phyloP scores from a whole-genome alignment of 129 eudicot genomes.

The Flaveria linearis region DNA sequence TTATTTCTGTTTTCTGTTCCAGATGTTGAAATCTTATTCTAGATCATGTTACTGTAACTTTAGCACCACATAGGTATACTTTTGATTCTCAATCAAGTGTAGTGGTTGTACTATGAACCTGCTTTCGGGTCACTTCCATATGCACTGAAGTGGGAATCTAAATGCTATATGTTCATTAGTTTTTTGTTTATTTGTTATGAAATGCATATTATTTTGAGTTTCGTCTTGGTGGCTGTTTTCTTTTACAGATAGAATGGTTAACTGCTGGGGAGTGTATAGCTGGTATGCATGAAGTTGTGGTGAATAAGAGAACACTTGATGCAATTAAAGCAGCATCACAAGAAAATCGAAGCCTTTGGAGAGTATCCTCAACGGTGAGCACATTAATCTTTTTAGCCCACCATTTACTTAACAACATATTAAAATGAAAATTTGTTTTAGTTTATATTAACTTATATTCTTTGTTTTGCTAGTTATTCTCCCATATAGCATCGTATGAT shows the following conservation, averaged over 20 bases:
- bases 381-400: not conserved
- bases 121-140: slow-evolving; percentile 6
- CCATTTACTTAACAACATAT: not conserved
- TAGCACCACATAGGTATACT: not conserved
- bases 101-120: not conserved
- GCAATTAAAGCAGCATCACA: slow-evolving; percentile 67
- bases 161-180: not conserved
- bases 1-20: slow-evolving; percentile 1
- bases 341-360: slow-evolving; percentile 97
- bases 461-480: slow-evolving; percentile 62
- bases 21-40: not conserved
- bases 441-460: not conserved
- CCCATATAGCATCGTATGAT: slow-evolving; percentile 91
- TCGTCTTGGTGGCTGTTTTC: not conserved
- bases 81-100: not conserved
- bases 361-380: slow-evolving; percentile 98
- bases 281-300: slow-evolving; percentile 97
- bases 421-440: not conserved
- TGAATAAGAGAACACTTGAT: slow-evolving; percentile 67
- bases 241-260: slow-evolving; percentile 91
- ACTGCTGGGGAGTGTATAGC: slow-evolving; percentile 93
- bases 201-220: slow-evolving; percentile 14
- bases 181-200: slow-evolving; percentile 4
- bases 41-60: not conserved
- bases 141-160: not conserved